phyloP scores from a whole-genome alignment of 257 asterid species.

The Datura wrightii region DNA sequence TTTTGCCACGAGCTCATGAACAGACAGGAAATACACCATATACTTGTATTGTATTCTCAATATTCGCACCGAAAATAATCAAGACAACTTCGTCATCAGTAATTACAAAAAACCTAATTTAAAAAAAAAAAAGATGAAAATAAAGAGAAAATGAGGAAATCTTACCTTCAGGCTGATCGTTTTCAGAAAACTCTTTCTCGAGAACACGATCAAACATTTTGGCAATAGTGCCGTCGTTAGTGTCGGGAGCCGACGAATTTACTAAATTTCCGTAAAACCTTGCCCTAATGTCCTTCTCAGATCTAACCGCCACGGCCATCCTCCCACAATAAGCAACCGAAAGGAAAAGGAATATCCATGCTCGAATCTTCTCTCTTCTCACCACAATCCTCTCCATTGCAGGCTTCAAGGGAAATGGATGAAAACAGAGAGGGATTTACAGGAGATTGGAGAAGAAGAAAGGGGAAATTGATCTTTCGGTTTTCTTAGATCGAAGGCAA shows the following conservation, averaged over 20 bases:
- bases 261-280: constrained; percentile 83
- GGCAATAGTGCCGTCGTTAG: constrained; percentile 78
- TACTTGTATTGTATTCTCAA: not conserved
- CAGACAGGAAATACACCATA: not conserved
- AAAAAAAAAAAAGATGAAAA: not conserved
- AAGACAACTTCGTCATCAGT: not conserved
- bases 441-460: constrained; percentile 29
- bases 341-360: constrained; percentile 39
- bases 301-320: constrained; percentile 55
- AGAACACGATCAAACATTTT: constrained; percentile 95
- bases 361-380: constrained; percentile 39
- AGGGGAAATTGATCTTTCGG: not conserved
- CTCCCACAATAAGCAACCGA: constrained; percentile 45
- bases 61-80: not conserved
- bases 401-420: not conserved
- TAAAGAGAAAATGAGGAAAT: not conserved
- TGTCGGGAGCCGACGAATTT: constrained; percentile 66
- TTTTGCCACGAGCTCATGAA: not conserved
- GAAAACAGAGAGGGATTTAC: not conserved
- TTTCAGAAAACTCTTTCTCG: constrained; percentile 89
- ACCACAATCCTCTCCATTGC: constrained; percentile 44
- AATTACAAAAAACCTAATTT: not conserved
- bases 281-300: constrained; percentile 80
- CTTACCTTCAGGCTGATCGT: constrained; percentile 84
- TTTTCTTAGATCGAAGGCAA: not conserved